These are phyloP conservation scores for Claviceps arundinis DNA, from an alignment of 2,329 filamentous ascomycete genomes.

Conservation along the genomic window DNA sequence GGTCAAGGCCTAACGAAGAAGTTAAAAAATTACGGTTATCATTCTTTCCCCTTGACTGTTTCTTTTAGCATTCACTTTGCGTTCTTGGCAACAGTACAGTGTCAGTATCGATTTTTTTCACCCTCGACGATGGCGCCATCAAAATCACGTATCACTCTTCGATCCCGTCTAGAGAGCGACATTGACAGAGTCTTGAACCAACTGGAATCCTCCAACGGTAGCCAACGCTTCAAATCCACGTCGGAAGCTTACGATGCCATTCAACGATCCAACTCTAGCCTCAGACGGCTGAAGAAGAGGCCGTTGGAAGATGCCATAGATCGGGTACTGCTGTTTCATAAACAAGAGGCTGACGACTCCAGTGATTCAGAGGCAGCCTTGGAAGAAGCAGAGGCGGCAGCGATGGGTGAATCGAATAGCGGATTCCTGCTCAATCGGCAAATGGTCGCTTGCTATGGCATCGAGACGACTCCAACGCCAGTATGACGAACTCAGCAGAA, in stretches of 20 bases:
- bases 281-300: slow-evolving; percentile 71
- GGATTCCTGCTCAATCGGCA: slow-evolving; percentile 29
- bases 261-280: slow-evolving; percentile 71
- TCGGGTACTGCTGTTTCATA: slow-evolving; percentile 60
- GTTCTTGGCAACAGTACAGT: too few relatives aligned
- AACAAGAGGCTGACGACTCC: slow-evolving; percentile 45
- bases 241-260: slow-evolving; percentile 63
- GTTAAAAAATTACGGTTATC: too few relatives aligned
- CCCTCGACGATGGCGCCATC: not conserved
- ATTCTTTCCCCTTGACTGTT: too few relatives aligned
- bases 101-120: too few relatives aligned
- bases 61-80: too few relatives aligned
- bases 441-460: slow-evolving; percentile 29
- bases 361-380: slow-evolving; percentile 37
- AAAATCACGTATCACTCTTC: slow-evolving; percentile 10
- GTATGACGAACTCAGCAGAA: slow-evolving; percentile 9
- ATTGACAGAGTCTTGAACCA: slow-evolving; percentile 72
- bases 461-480: slow-evolving; percentile 7
- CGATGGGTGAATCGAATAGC: slow-evolving; percentile 18
- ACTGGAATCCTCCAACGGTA: slow-evolving; percentile 49
- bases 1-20: too few relatives aligned
- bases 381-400: slow-evolving; percentile 28
- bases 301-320: slow-evolving; percentile 77
- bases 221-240: slow-evolving; percentile 29
- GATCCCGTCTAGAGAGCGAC: slow-evolving; percentile 44